phyloP scores from a whole-genome alignment of 805 yeast genomes.

The Wickerhamiella sergipiensis region DNA sequence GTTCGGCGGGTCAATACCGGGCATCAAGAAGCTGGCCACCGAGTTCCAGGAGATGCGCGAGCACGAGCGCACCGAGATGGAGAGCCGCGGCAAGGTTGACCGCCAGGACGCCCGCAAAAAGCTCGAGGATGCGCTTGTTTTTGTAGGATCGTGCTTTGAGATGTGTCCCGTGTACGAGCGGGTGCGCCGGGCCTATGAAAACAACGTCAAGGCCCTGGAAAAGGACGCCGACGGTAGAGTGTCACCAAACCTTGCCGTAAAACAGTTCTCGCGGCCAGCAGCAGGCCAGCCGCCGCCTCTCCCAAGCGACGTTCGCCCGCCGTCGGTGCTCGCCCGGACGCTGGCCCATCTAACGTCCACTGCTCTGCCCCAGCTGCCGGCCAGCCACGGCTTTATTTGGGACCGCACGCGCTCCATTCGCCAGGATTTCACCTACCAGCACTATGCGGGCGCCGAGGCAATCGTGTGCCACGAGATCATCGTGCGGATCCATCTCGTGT shows the following conservation, averaged over 20 bases:
- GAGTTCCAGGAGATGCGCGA: conserved; percentile 56
- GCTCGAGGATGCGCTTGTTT: conserved; percentile 75
- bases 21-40: conserved; percentile 61
- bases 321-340: conserved; percentile 52
- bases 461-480: conserved; percentile 84
- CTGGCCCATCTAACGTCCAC: conserved; percentile 57
- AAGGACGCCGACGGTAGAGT: conserved; percentile 51
- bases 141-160: conserved; percentile 77
- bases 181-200: conserved; percentile 73
- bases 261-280: conserved; percentile 91
- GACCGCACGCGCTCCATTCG: conserved; percentile 93
- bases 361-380: conserved; percentile 56
- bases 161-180: conserved; percentile 96
- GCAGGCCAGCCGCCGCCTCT: conserved; percentile 97
- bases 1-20: conserved; percentile 28
- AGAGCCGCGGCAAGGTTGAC: conserved; percentile 68
- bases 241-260: conserved; percentile 51
- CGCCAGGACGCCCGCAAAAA: conserved; percentile 70
- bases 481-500: conserved; percentile 72
- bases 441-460: conserved; percentile 86
- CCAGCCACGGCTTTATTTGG: conserved; percentile 85
- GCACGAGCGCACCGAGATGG: conserved; percentile 66
- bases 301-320: conserved; percentile 96
- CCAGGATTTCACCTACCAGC: conserved; percentile 94
- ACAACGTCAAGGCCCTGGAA: conserved; percentile 71